These are phyloP conservation scores for Incumbomyces lentus DNA, from an alignment of 2,329 filamentous ascomycete species.

Conservation along the genomic window DNA sequence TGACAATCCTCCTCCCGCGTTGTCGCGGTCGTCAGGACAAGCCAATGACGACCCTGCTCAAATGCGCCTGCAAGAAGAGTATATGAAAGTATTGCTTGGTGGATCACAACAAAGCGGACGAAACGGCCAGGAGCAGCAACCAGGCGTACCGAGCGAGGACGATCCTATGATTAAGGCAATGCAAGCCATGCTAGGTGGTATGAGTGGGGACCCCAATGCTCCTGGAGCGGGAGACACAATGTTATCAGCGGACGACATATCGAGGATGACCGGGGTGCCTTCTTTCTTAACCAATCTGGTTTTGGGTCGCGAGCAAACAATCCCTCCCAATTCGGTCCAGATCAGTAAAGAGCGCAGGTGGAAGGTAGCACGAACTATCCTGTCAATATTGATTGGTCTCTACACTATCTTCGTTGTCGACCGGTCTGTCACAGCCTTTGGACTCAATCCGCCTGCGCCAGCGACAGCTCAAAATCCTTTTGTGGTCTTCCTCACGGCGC, in stretches of 20 bases:
- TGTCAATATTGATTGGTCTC: slow-evolving; percentile 45
- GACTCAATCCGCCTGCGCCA: slow-evolving; percentile 32
- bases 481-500: slow-evolving; percentile 36
- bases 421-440: slow-evolving; percentile 29
- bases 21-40: slow-evolving; percentile 8
- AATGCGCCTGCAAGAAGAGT: slow-evolving; percentile 33
- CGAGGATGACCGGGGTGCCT: slow-evolving; percentile 21
- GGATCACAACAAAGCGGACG: slow-evolving; percentile 13
- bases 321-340: slow-evolving; percentile 28
- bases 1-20: slow-evolving; percentile 12
- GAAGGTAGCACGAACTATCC: slow-evolving; percentile 49
- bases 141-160: slow-evolving; percentile 23
- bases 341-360: slow-evolving; percentile 34
- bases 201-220: slow-evolving; percentile 7
- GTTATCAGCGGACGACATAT: slow-evolving; percentile 17
- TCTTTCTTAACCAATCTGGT: slow-evolving; percentile 28
- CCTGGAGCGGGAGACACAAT: neutral
- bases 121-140: slow-evolving; percentile 24
- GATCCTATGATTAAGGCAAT: slow-evolving; percentile 47
- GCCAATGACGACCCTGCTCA: slow-evolving; percentile 20
- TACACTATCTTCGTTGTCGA: slow-evolving; percentile 38
- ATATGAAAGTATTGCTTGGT: slow-evolving; percentile 21
- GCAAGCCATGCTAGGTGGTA: slow-evolving; percentile 39
- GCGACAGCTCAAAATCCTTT: slow-evolving; percentile 37
- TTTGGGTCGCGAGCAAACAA: slow-evolving; percentile 28